Conservation (phyloP, 148 eudicot genomes). For the Chenopodium quinoa region DNA sequence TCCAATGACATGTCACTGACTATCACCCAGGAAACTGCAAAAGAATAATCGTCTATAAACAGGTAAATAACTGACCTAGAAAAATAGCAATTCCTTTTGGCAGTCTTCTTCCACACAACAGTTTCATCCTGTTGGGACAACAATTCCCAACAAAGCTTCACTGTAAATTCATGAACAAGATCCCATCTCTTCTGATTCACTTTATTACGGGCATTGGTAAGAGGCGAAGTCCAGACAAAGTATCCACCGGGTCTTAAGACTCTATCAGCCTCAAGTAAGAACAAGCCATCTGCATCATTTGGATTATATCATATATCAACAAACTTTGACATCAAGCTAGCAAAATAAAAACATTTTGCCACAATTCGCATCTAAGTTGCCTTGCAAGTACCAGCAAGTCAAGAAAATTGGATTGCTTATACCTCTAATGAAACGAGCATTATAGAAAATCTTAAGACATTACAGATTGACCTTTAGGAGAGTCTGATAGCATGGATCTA, state of each 20-base stretch:
- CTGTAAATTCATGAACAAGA: constrained; percentile 54
- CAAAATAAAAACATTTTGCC: background rate
- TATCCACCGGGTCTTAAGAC: constrained; percentile 94
- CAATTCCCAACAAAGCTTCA: constrained; percentile 83
- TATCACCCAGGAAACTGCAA: background rate
- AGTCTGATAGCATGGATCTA: background rate
- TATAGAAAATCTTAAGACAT: background rate
- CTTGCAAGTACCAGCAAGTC: constrained; percentile 8
- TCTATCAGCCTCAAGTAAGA: constrained; percentile 87
- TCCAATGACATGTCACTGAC: background rate
- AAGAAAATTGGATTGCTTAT: background rate
- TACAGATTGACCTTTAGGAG: background rate
- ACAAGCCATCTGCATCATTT: constrained; percentile 64
- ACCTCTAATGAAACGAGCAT: background rate
- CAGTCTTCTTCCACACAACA: constrained; percentile 91
- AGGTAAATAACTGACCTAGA: constrained; percentile 55
- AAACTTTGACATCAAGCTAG: background rate
- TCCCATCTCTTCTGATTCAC: constrained; percentile 77
- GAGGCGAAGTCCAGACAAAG: constrained; percentile 97
- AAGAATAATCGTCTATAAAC: background rate
- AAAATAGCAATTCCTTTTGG: constrained; percentile 66
- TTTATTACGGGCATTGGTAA: constrained; percentile 80
- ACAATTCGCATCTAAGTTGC: background rate
- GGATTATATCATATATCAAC: constrained; percentile 8
- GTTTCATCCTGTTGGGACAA: constrained; percentile 93